Base-by-base conservation (phyloP, 2,329 filamentous ascomycete species). In the Pyrenophora seminiperda region DNA sequence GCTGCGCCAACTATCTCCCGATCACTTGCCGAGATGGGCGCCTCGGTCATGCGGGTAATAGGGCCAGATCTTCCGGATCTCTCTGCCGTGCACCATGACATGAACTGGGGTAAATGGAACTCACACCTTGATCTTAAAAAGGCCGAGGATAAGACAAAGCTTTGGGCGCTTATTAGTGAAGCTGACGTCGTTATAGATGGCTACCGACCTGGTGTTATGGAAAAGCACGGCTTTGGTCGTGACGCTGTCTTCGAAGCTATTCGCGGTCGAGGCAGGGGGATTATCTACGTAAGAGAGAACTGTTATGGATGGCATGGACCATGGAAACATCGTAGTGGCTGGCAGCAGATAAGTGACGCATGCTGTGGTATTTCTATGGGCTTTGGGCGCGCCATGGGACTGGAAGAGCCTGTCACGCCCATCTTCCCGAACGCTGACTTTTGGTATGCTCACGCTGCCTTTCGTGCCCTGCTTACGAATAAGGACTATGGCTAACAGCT, bases 261-360 rank as follows among this genome's bases (percentile, higher is more conserved):
- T 2, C 69, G 74, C 37, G 65, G 74, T 5, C 67, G 78, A 7
- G 71, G 67, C 2, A 63, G 72, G 17, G 78, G 78, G 0, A 69
- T 81, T 17, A 71, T 82, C 14, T 75, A 79, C 36, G 75, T 78
- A 3, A 66, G 76, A 3, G 80, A 81, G 66, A 81, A 82, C 55
- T 82, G 79, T 60, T 83, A 81, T 52, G 80, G 81, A 0, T 81
- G 75, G 72, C 58, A 80, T 41, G 80, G 79, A 0, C 76, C 76
- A 0, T 79, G 76, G 75, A 63, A 67, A 7, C 65, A 75, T 22
- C 67, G 79, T 3, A 76, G 70, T 30, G 80, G 80, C 1, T 83
- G 79, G 79, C 80, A 83, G 64, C 79, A 81, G 59, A 81, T 82
- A 46, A 75, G 73, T 22, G 79, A 82, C 59, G 75, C 77, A 3